These are phyloP conservation scores for Abortiporus biennis DNA, from an alignment of 1,284 basidiomycete genomes.

Conservation along the genomic window DNA sequence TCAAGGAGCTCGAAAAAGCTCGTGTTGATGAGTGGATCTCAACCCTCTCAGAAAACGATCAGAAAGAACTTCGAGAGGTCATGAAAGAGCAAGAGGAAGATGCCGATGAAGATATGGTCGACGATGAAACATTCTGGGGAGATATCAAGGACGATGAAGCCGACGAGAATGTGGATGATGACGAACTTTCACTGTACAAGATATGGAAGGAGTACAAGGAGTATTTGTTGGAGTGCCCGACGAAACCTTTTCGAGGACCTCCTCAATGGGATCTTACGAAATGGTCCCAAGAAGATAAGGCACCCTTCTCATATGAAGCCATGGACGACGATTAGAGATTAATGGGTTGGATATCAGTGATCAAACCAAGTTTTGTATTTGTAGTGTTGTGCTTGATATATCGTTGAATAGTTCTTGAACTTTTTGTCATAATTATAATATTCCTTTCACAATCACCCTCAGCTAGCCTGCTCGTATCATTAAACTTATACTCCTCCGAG, in stretches of 20 bases:
- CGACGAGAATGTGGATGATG: conserved; percentile 8
- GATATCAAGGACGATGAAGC: conserved; percentile 14
- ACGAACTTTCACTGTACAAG: conserved; percentile 20
- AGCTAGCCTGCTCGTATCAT: too few species aligned
- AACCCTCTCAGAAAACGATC: conserved; percentile 18
- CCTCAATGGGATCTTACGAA: conserved; percentile 28
- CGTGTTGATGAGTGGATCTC: conserved; percentile 25
- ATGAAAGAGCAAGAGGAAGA: conserved; percentile 20
- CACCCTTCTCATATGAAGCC: conserved; percentile 3
- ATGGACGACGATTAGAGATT: too few species aligned
- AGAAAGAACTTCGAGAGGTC: conserved; percentile 9
- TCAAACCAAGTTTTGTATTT: too few species aligned
- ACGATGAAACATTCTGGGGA: conserved; percentile 26
- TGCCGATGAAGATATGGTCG: conserved; percentile 20
- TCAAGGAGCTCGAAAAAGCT: conserved; percentile 24
- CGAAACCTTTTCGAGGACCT: conserved; percentile 25
- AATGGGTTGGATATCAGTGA: too few species aligned
- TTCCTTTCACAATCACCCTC: too few species aligned
- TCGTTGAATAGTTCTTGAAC: too few species aligned
- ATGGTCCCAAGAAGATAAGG: conserved; percentile 4
- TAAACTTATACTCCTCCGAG: too few species aligned
- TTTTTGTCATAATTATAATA: too few species aligned
- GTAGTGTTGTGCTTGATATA: too few species aligned
- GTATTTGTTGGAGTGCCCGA: conserved; percentile 19
- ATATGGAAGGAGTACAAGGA: conserved; percentile 35